Evolutionary conservation across 1,284 basidiomycete species (phyloP), one percentile per base, ranked within the genome.

Genomic region (Xerocomus amazonicus): DNA sequence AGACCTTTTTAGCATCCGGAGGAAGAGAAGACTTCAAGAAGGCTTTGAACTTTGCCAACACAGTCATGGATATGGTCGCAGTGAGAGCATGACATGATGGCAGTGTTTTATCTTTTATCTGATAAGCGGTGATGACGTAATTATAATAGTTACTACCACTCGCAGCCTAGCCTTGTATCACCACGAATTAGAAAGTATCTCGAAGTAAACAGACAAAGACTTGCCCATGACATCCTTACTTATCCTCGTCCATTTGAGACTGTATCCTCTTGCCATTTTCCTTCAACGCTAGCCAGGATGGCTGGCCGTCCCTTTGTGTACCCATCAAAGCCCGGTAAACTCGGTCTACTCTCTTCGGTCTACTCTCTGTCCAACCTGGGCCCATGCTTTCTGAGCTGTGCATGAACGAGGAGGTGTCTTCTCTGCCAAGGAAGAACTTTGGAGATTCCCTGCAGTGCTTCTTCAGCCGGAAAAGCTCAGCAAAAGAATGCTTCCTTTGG

Each of bases 311-410:
- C 10, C 55, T 62, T 29, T 63, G 59, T 4, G 79, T 75, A 7
- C 86, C 86, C 65, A 81, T 84, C 57, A 88, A 62, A 44, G 81
- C 78, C 50, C 76, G 76, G 47, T 77, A 66, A 41, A 86, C 76
- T 61, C 67, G 73, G 36, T 59, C 58, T 52, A 79, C 73, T 57
- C 83, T 74, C 51, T 50, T 57, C 33, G 56, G 58, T 56, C 58
- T 60, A 13, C 53, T 51, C 23, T 58, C 62, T 41, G 66, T 74
- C 73, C 74, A 78, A 23, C 57, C 54, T n/a, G 53, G 63, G 12
- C 66, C 63, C 65, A 68, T 65, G 32, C 27, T 54, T 39, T 56
- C 55, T 16, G 53, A 57, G 44, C 32, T 37, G 28, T 40, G 26
- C 37, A 33, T 17, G 1, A 35, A 42, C 28, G 32, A 34, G 7